phyloP scores from a whole-genome alignment of 257 asterid species.

The Solanum chmielewskii region DNA sequence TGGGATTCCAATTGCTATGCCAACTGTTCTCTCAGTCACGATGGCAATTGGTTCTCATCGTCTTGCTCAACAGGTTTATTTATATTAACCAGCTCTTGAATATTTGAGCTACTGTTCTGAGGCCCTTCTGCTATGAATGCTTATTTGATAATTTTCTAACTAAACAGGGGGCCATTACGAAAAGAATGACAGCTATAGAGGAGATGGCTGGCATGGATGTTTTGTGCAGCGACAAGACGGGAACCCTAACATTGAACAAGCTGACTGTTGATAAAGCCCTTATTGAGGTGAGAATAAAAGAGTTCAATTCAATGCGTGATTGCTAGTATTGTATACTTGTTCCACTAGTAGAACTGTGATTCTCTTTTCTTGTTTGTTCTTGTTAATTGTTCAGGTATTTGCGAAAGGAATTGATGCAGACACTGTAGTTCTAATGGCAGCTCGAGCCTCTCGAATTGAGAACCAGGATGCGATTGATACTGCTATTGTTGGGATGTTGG shows the following conservation, averaged over 20 bases:
- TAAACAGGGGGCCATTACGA: slow-evolving; percentile 88
- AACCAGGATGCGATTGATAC: slow-evolving; percentile 96
- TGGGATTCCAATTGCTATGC: slow-evolving; percentile 99
- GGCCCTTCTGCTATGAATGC: background rate
- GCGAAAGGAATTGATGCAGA: slow-evolving; percentile 58
- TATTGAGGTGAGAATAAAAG: slow-evolving; percentile 49
- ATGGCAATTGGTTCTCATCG: slow-evolving; percentile 99
- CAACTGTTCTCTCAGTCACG: slow-evolving; percentile 93
- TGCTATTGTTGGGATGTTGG: slow-evolving; percentile 95
- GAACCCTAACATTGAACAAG: slow-evolving; percentile 87
- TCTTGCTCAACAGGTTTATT: slow-evolving; percentile 77
- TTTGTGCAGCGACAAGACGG: slow-evolving; percentile 95
- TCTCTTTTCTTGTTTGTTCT: background rate
- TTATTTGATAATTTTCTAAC: background rate
- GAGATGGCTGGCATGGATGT: slow-evolving; percentile 99
- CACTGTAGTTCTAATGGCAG: slow-evolving; percentile 79
- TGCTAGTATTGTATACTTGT: background rate
- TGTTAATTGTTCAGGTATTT: slow-evolving; percentile 43
- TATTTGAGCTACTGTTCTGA: background rate
- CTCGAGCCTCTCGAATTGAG: slow-evolving; percentile 79
- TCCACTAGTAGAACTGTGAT: background rate
- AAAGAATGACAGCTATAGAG: slow-evolving; percentile 98
- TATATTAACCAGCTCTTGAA: background rate
- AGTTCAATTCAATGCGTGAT: background rate
- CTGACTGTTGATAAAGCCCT: slow-evolving; percentile 92